Conservation (phyloP, 352 stramenopile species). For the Phytophthora lateralis region DNA sequence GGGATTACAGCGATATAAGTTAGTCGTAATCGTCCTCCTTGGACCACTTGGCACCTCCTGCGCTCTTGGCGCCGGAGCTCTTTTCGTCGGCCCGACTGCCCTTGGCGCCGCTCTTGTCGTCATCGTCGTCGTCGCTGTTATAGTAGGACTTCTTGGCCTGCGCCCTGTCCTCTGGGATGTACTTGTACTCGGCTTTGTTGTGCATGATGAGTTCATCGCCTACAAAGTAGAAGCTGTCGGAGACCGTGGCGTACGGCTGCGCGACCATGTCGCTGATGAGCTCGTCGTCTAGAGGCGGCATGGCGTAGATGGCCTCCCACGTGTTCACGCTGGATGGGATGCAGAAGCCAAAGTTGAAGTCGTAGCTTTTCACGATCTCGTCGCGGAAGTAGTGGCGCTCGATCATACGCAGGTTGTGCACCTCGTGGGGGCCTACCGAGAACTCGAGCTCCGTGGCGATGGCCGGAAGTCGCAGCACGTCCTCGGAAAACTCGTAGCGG, state of each 20-base stretch:
- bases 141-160: constrained; percentile 94
- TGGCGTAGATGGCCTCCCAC: constrained; percentile 95
- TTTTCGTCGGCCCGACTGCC: constrained; percentile 61
- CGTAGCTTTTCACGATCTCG: constrained; percentile 95
- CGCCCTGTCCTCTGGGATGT: constrained; percentile 89
- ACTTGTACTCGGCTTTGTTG: constrained; percentile 95
- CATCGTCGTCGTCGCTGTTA: constrained; percentile 81
- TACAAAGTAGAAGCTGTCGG: constrained; percentile 97
- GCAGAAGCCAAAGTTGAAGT: constrained; percentile 97
- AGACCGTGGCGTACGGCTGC: constrained; percentile 93
- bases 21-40: constrained; percentile 93
- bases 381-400: constrained; percentile 97
- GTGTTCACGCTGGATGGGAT: constrained; percentile 96
- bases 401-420: constrained; percentile 95
- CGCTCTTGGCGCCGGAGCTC: constrained; percentile 40
- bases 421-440: constrained; percentile 88
- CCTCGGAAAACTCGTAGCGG: constrained; percentile 95
- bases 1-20: constrained; percentile 33
- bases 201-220: constrained; percentile 97
- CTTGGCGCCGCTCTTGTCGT: constrained; percentile 67
- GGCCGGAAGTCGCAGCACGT: constrained; percentile 90
- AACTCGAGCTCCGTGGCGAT: constrained; percentile 94
- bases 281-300: constrained; percentile 93
- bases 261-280: constrained; percentile 95
- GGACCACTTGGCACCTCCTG: constrained; percentile 80